Conservation (phyloP, 2,329 filamentous ascomycete species). For the Sporothrix mexicana region DNA sequence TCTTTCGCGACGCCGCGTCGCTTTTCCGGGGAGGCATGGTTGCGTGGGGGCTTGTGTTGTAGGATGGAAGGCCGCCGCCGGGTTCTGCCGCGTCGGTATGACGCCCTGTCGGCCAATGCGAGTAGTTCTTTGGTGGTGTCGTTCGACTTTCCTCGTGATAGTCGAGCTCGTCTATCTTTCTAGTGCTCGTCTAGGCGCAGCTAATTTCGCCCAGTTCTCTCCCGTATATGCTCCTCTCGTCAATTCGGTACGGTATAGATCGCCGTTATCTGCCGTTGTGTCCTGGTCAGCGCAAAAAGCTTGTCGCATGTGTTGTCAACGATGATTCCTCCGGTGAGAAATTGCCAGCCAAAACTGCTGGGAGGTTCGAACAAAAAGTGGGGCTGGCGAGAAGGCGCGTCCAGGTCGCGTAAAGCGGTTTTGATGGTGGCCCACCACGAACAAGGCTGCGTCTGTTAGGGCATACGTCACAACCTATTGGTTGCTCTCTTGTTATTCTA, state of each 20-base stretch:
- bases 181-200: neutral
- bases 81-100: too few relatives aligned
- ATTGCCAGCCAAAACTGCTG: conserved; percentile 11
- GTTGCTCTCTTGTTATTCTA: neutral
- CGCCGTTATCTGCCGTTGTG: neutral
- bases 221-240: neutral
- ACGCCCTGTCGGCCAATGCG: neutral
- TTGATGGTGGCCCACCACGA: neutral
- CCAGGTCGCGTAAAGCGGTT: conserved; percentile 33
- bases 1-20: conserved; percentile 50
- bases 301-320: conserved; percentile 9
- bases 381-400: conserved; percentile 30
- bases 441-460: neutral
- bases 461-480: neutral
- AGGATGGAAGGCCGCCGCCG: too few relatives aligned
- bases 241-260: neutral
- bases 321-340: neutral
- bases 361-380: conserved; percentile 28
- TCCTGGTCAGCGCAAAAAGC: neutral
- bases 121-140: neutral
- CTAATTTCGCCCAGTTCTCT: neutral
- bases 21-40: conserved; percentile 64
- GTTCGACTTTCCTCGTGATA: neutral
- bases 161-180: neutral
- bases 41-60: neutral